These are phyloP conservation scores for Fusarium sp. DNA, from an alignment of 2,329 filamentous ascomycete genomes.

Conservation along the genomic window DNA sequence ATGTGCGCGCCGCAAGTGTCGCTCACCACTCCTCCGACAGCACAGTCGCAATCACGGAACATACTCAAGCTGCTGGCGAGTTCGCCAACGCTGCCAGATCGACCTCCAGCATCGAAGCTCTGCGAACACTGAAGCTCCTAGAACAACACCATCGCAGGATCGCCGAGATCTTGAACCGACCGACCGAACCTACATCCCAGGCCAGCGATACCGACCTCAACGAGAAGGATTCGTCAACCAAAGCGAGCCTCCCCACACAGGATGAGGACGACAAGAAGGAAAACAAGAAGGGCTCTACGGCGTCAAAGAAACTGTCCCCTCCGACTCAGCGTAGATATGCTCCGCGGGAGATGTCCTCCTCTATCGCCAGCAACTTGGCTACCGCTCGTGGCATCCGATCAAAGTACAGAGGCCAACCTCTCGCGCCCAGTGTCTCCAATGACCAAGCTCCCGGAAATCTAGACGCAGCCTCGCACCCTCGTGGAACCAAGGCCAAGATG, in stretches of 20 bases:
- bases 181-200: conserved; percentile 57
- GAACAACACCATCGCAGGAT: conserved; percentile 88
- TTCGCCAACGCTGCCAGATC: conserved; percentile 83
- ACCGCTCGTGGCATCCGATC: conserved; percentile 82
- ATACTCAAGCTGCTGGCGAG: conserved; percentile 86
- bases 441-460: conserved; percentile 78
- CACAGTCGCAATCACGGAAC: conserved; percentile 84
- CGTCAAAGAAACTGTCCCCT: conserved; percentile 45
- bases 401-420: conserved; percentile 71
- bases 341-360: conserved; percentile 77
- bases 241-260: conserved; percentile 22
- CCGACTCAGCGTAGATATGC: conserved; percentile 60
- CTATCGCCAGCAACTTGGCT: conserved; percentile 88
- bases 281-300: conserved; percentile 24
- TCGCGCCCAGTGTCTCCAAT: conserved; percentile 76
- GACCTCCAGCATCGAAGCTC: conserved; percentile 75
- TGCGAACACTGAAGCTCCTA: conserved; percentile 84
- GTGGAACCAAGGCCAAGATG: conserved; percentile 62
- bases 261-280: conserved; percentile 39
- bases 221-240: conserved; percentile 45
- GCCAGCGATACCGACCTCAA: conserved; percentile 35
- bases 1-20: conserved; percentile 86
- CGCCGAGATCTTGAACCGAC: conserved; percentile 80
- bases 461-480: conserved; percentile 63
- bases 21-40: conserved; percentile 77